These are phyloP conservation scores for Albophoma yamanashiensis DNA, from an alignment of 2,329 filamentous ascomycete genomes.

Conservation along the genomic window DNA sequence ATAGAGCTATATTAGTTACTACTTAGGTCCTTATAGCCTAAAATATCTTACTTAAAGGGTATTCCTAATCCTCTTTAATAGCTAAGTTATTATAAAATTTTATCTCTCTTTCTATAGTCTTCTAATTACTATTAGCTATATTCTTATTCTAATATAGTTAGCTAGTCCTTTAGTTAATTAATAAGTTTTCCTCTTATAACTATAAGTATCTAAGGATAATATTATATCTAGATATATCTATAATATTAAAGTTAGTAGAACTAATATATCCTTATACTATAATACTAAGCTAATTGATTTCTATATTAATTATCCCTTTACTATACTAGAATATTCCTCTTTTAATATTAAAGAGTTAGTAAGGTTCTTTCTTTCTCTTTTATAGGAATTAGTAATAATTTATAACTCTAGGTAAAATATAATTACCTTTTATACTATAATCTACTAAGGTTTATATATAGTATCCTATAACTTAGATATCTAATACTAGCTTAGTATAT, in stretches of 20 bases:
- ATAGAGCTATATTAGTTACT: neutral
- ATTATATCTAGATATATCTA: too few species aligned
- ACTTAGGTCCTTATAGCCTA: neutral
- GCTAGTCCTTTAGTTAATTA: neutral
- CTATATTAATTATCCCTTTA: neutral
- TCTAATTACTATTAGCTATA: neutral
- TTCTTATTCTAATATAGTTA: neutral
- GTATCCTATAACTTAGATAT: neutral
- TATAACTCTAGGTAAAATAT: neutral
- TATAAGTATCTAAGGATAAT: neutral
- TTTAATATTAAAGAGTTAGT: neutral
- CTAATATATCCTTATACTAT: neutral
- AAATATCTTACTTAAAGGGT: neutral
- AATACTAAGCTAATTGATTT: neutral
- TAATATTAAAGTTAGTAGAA: neutral
- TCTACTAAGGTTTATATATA: neutral
- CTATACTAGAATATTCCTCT: neutral
- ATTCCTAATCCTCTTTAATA: neutral
- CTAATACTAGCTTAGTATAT: neutral
- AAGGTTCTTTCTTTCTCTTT: neutral
- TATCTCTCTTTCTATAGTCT: neutral
- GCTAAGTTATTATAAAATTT: neutral
- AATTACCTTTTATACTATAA: neutral
- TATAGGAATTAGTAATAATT: too few species aligned
- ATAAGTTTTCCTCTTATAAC: neutral